Conservation (phyloP, 1,284 basidiomycete species). For the Puccinia triticina region DNA sequence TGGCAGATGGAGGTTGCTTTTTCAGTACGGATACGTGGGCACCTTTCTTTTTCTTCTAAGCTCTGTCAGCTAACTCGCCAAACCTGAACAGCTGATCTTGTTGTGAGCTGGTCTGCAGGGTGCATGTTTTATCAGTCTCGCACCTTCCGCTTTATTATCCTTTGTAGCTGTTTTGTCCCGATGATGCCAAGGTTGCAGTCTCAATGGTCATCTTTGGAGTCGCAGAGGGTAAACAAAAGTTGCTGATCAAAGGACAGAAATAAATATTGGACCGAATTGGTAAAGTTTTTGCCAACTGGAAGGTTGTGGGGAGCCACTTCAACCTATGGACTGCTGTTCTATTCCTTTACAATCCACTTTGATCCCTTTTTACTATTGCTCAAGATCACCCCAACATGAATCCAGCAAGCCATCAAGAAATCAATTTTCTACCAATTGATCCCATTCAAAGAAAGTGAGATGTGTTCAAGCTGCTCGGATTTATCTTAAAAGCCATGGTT, state of each 20-base stretch:
- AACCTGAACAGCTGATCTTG: too few species aligned
- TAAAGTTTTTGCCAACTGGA: slow-evolving; percentile 91
- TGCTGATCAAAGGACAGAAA: slow-evolving; percentile 85
- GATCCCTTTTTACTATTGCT: slow-evolving; percentile 96
- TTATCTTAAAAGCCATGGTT: slow-evolving; percentile 80
- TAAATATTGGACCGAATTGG: slow-evolving; percentile 92
- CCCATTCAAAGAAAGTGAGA: slow-evolving; percentile 73
- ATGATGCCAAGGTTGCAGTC: slow-evolving; percentile 86
- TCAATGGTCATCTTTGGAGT: slow-evolving; percentile 90
- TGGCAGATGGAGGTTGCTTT: too few species aligned
- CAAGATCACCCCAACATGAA: slow-evolving; percentile 87
- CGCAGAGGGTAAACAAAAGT: slow-evolving; percentile 77
- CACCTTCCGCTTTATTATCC: too few species aligned
- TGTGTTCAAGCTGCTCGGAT: slow-evolving; percentile 72
- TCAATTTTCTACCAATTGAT: slow-evolving; percentile 78
- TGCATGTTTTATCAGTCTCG: too few species aligned
- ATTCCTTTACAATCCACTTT: slow-evolving; percentile 79
- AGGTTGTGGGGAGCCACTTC: slow-evolving; percentile 93
- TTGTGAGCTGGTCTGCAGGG: too few species aligned
- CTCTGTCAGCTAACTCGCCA: too few species aligned
- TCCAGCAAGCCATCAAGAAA: slow-evolving; percentile 69
- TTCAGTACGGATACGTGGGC: too few species aligned
- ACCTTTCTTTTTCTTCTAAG: too few species aligned
- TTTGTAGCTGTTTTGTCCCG: slow-evolving; percentile 90
- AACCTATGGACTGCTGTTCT: slow-evolving; percentile 91